Base-by-base conservation (phyloP, 2,329 filamentous ascomycete species). In the Cordyceps fumosorosea region DNA sequence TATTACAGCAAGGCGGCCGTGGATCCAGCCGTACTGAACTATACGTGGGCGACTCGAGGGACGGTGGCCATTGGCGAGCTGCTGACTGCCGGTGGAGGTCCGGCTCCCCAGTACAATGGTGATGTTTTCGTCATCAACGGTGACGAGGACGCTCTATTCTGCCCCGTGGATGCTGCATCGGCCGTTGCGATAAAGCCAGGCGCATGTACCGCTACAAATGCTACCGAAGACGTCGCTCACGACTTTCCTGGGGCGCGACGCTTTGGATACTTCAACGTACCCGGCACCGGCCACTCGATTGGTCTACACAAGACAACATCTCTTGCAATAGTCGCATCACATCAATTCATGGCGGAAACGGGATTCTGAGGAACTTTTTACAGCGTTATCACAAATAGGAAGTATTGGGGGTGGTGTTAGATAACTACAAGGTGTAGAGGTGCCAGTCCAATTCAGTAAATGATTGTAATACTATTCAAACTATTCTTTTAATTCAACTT, bases 71-170 rank as follows among this genome's bases (percentile, higher is more conserved):
- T 52, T 8, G 60, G 60, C 52, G 60, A 62, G 53, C 16, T 56
- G n/a, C 24, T 53, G 8, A 62, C 51, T 18, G 44, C 32, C 20
- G 60, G 60, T 4, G 52, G 56, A 42, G 7, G 22, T 7, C n/a
- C 20, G 11, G 42, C 60, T 2, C 60, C 53, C 1, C 7, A 56
- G 12, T 62, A 42, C 47, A 44, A 34, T 5, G 60, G 53, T 3
- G 60, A 56, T n/a, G 45, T 62, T 8, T 62, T 62, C 22, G 60
- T 62, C 11, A 18, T 62, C 3, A 57, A 62, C 48, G 53, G 53
- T 32, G 47, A 62, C 32, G 10, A 40, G 5, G 60, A 62, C 24
- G 34, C 26, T 20, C 24, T 62, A 3, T 62, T 62, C 34, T 62
- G 60, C 34, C 37, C 40, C 11, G 14, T 51, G 2, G 24, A 44